phyloP scores from a whole-genome alignment of 2,329 filamentous ascomycete genomes.

The Aspergillus uvarum region DNA sequence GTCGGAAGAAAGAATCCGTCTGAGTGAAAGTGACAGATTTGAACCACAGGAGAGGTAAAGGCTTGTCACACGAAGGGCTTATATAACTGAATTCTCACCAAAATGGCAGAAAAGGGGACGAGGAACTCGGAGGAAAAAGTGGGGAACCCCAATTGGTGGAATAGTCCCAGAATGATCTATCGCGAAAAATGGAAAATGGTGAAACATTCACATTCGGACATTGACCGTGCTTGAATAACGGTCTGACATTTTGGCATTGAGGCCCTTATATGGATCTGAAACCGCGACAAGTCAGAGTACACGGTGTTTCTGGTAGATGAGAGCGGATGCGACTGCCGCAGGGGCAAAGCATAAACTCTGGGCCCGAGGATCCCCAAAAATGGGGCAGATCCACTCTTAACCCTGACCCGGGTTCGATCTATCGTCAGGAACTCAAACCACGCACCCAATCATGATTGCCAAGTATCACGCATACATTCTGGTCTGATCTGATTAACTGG shows the following conservation, averaged over 20 bases:
- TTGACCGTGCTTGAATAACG: not conserved
- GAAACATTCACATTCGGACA: not conserved
- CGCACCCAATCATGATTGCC: not conserved
- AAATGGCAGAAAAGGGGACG: not conserved
- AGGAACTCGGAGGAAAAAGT: not conserved
- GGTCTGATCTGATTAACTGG: not conserved
- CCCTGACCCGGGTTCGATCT: slow-evolving; percentile 2
- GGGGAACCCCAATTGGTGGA: not conserved
- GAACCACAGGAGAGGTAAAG: not conserved
- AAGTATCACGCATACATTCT: not conserved
- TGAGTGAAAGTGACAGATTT: not conserved
- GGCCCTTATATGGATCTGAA: slow-evolving; percentile 1
- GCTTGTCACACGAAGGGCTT: not conserved
- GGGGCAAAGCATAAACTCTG: not conserved
- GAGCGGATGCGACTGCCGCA: not conserved
- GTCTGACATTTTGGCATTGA: not conserved
- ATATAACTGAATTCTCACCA: not conserved
- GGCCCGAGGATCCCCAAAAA: not conserved
- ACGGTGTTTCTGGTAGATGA: slow-evolving; percentile 6
- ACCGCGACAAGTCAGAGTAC: not conserved
- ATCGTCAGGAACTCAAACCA: not conserved
- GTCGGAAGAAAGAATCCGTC: not conserved
- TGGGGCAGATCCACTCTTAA: not conserved
- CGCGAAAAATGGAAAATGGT: not conserved
- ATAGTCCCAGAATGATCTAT: not conserved